phyloP scores from a whole-genome alignment of 768 basidiomycete genomes.

The Fomitopsis pulvina region DNA sequence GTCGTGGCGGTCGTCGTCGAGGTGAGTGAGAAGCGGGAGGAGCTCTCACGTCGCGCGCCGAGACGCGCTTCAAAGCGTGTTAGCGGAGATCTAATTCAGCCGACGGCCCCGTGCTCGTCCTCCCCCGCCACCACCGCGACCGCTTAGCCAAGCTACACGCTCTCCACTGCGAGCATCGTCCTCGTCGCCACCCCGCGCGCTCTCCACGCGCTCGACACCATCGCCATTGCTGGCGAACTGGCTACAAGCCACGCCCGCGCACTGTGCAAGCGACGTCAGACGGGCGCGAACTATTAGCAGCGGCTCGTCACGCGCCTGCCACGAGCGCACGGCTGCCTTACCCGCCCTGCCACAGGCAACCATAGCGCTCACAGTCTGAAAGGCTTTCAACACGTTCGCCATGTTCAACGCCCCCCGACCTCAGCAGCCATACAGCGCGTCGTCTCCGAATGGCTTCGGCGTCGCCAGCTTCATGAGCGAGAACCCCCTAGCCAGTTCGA shows the following conservation, averaged over 20 bases:
- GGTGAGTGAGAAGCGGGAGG: slow-evolving; percentile 4
- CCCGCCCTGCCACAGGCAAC: neutral
- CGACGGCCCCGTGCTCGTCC: slow-evolving; percentile 4
- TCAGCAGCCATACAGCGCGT: slow-evolving; percentile 57
- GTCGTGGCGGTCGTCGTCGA: slow-evolving; percentile 7
- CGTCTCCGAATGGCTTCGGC: slow-evolving; percentile 53
- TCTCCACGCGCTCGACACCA: neutral
- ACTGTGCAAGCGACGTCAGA: neutral
- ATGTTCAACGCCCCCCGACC: slow-evolving; percentile 88
- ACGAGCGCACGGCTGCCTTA: slow-evolving; percentile 2
- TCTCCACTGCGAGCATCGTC: slow-evolving; percentile 10
- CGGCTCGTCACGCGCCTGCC: slow-evolving; percentile 6
- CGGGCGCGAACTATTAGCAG: neutral
- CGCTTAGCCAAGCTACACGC: neutral
- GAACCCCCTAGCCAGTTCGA: slow-evolving; percentile 62
- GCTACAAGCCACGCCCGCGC: neutral
- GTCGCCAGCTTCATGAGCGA: slow-evolving; percentile 66
- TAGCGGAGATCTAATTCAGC: slow-evolving; percentile 15
- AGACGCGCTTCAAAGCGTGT: slow-evolving; percentile 20
- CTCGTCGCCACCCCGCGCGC: neutral
- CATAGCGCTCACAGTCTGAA: neutral
- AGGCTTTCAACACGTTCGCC: too few species aligned
- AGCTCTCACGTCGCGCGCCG: slow-evolving; percentile 19
- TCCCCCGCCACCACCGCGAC: slow-evolving; percentile 13
- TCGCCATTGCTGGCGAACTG: neutral